A percentile compares a stretch with the other conserved stretches of the same genome.
phyloP scores from a whole-genome alignment of 2,329 filamentous ascomycete species.

The Chalara sp. region DNA sequence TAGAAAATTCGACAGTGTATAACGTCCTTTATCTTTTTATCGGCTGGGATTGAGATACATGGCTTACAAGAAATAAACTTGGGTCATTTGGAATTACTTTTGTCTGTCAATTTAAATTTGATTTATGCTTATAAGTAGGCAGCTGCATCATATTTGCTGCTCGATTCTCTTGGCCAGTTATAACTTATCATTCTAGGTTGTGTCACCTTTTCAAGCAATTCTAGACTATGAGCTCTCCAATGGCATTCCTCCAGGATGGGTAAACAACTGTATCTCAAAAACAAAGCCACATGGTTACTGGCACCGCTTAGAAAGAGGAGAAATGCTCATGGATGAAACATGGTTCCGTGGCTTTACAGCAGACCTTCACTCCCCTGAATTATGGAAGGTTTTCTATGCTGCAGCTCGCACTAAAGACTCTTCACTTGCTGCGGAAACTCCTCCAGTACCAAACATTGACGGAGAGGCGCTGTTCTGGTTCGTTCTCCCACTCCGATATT shows the following conservation, averaged over 20 bases:
- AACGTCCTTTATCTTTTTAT: too few relatives aligned
- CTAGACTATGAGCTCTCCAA: constrained; percentile 77
- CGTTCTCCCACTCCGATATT: background rate
- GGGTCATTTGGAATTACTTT: too few relatives aligned
- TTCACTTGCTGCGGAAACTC: constrained; percentile 36
- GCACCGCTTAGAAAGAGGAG: constrained; percentile 82
- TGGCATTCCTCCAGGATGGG: constrained; percentile 77
- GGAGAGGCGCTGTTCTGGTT: constrained; percentile 73
- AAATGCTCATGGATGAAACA: constrained; percentile 63
- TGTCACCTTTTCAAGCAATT: constrained; percentile 89
- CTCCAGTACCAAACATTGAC: constrained; percentile 66
- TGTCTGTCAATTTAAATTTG: too few relatives aligned
- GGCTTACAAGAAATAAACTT: too few relatives aligned
- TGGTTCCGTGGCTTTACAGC: constrained; percentile 73
- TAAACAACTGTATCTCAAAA: constrained; percentile 83
- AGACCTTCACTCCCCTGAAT: constrained; percentile 59
- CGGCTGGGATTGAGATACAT: too few relatives aligned
- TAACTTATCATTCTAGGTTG: constrained; percentile 43
- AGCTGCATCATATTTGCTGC: too few relatives aligned
- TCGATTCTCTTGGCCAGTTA: too few relatives aligned
- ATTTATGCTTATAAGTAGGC: too few relatives aligned
- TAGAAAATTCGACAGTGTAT: too few relatives aligned
- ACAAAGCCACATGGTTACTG: constrained; percentile 75
- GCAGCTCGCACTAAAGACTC: constrained; percentile 30
- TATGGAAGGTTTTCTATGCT: constrained; percentile 64